phyloP scores from a whole-genome alignment of 2,329 filamentous ascomycete genomes.

The Chrysosporium queenslandicum region DNA sequence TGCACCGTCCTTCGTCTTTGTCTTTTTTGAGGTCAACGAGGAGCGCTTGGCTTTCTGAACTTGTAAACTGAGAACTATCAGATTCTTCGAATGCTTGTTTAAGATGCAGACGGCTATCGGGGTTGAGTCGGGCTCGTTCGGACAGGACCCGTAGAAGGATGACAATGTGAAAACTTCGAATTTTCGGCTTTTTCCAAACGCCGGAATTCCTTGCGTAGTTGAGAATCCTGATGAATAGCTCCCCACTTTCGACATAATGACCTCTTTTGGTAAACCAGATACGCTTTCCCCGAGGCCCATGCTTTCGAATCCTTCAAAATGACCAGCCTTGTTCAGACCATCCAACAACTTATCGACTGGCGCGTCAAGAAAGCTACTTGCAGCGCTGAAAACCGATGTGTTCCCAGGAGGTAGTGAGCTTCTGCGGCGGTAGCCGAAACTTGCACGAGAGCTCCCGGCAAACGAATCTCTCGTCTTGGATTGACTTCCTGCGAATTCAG shows the following conservation, averaged over 20 bases:
- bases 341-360: slow-evolving; percentile 62
- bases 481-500: slow-evolving; percentile 51
- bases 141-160: slow-evolving; percentile 31
- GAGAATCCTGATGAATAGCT: slow-evolving; percentile 50
- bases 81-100: slow-evolving; percentile 55
- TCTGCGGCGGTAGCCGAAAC: slow-evolving; percentile 46
- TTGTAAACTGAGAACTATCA: slow-evolving; percentile 57
- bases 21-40: slow-evolving; percentile 16
- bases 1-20: slow-evolving; percentile 12
- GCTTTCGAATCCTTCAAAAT: slow-evolving; percentile 59
- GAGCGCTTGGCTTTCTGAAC: slow-evolving; percentile 29
- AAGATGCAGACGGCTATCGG: slow-evolving; percentile 52
- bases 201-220: slow-evolving; percentile 24
- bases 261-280: slow-evolving; percentile 60
- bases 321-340: slow-evolving; percentile 51
- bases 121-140: slow-evolving; percentile 26
- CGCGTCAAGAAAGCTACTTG: slow-evolving; percentile 56
- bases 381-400: slow-evolving; percentile 38
- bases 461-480: slow-evolving; percentile 57
- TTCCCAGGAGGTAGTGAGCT: slow-evolving; percentile 47
- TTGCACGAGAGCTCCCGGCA: slow-evolving; percentile 55
- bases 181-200: slow-evolving; percentile 21
- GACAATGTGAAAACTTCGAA: slow-evolving; percentile 55
- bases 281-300: slow-evolving; percentile 66
- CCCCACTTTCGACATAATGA: slow-evolving; percentile 62